Base-by-base conservation (phyloP, 1,284 basidiomycete genomes). In the Sanghuangporus sanghuang region DNA sequence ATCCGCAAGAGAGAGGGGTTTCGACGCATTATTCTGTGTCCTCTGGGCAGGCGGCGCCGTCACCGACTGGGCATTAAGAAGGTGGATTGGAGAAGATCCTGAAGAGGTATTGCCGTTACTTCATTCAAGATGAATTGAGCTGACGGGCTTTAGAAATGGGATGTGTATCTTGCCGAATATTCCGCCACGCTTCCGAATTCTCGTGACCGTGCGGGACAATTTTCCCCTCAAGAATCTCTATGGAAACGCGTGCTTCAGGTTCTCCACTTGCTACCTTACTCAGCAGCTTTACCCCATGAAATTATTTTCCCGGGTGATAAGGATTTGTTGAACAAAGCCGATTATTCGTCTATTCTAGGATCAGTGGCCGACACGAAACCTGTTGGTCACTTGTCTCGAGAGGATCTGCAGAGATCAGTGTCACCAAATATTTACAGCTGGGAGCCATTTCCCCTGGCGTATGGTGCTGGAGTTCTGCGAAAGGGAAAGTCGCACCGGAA, bases 131-230 rank as follows among this genome's bases (percentile, higher is more conserved):
- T 50, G 35, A 65, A 16, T 9, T 18, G 4, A 39, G 55, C 16
- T 63, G 36, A 48, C 48, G 56, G 21, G 18, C 42, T 39, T 18
- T 67, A 87, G 85, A 85, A 85, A 77, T 90, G 87, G 87, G 85
- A 89, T 68, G 75, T 74, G 16, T 88, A 86, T 66, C 81, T 90
- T 16, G 79, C 85, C 2, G 78, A 82, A 38, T 89, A 87, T 66
- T 75, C 82, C 4, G 70, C 80, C 6, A 79, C 78, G 59, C 78
- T 87, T 16, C 78, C 78, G 7, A 74, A 72, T 62, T 66, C 69
- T 21, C 48, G 79, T 75, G 71, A 73, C 57, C 74, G 78, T 35
- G 74, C 76, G 2, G 79, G 79, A 0, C 71, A 69, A 0, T 84
- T 83, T 74, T 72, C 73, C 32, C 85, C 86, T 5, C 69, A 80